Base-by-base conservation (phyloP, 495 filamentous ascomycete species). In the Aspergillus leporis region DNA sequence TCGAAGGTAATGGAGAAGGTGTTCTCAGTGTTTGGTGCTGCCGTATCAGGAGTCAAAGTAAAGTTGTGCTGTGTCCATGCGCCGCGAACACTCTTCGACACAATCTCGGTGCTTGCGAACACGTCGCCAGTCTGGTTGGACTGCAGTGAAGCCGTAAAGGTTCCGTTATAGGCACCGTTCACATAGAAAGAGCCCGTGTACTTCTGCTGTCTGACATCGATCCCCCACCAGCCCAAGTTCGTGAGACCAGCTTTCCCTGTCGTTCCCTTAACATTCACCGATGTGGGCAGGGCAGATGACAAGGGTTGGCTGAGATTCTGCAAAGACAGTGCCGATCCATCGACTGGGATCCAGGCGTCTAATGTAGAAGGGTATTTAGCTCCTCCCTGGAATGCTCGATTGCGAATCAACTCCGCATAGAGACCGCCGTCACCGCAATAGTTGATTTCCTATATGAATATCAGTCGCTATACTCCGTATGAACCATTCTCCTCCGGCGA, bases 381-480 rank as follows among this genome's bases (percentile, higher is more conserved):
- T 25, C 72, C 76, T 0, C 83, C 83, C 65, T 87, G 84, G 64
- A 92, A 91, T 16, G 87, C 89, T 52, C 86, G 77, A 67, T 92
- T 92, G 51, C 77, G 76, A 53, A 91, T 85, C 31, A 91, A 67
- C 64, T 92, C 87, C 34, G 86, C 89, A 63, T 92, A 90, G 50
- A 91, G 79, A 38, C 89, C 89, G 22, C 89, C 89, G 65, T 91
- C 89, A 19, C 87, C 88, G 12, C 83, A 87, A 66, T 91, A 83
- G 67, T 89, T 88, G 71, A 89, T 89, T 66, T 89, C 86, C 83
- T 87, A 50, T 0, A 23, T 3, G 19, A 50, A 5, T 6, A 23
- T 68, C 50, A 68, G 36, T 45, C 10, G 55, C 38, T 40, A 22
- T 46, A 14, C 19, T 18, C 1, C 32, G 19, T 19, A 50, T 7